These are phyloP conservation scores for Trichoderma sp. DNA, from an alignment of 2,329 filamentous ascomycete species.

Conservation along the genomic window DNA sequence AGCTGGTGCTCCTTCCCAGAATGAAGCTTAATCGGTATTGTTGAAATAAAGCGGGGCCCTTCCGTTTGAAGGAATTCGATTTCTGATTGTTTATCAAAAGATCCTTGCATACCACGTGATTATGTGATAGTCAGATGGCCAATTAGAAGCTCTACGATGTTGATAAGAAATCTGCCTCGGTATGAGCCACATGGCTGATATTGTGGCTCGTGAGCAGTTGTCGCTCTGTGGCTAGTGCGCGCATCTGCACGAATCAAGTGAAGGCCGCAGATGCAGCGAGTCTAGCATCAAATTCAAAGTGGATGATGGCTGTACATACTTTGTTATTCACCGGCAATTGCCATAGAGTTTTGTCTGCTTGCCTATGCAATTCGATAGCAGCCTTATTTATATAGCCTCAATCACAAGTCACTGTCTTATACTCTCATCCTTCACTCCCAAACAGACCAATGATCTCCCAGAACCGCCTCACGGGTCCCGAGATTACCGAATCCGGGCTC, in stretches of 20 bases:
- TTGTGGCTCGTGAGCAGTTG: neutral
- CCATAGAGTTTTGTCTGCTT: neutral
- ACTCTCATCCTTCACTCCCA: neutral
- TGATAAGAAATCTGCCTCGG: neutral
- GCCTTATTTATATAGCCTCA: neutral
- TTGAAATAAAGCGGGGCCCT: neutral
- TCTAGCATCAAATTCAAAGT: neutral
- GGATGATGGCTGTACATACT: neutral
- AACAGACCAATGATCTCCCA: constrained; percentile 1
- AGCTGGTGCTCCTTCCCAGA: neutral
- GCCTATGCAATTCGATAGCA: neutral
- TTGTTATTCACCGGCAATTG: neutral
- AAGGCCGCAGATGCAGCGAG: neutral
- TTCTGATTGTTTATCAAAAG: neutral
- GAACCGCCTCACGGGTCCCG: constrained; percentile 1
- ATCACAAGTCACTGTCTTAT: neutral
- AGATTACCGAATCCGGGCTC: neutral
- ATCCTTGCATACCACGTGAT: neutral
- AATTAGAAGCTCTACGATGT: neutral
- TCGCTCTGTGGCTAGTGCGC: neutral
- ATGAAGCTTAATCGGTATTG: neutral
- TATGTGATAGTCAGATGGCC: neutral
- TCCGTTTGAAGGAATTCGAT: neutral
- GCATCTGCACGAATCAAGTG: neutral
- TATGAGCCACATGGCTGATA: neutral